These are phyloP conservation scores for Aspergillus incahuasiensis DNA, from an alignment of 495 filamentous ascomycete species.

Conservation along the genomic window DNA sequence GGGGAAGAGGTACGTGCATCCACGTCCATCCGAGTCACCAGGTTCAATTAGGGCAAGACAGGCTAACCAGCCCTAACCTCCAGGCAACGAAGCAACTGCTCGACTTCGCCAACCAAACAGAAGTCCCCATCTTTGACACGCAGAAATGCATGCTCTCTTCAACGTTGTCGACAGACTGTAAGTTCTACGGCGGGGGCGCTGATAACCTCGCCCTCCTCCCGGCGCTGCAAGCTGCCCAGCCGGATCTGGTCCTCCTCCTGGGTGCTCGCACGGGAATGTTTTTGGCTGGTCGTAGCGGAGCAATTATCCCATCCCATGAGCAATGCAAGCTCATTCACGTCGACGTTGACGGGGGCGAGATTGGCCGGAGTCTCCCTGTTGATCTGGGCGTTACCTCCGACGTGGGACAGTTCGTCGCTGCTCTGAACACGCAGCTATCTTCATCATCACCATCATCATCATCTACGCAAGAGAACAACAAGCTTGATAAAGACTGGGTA, in stretches of 20 bases:
- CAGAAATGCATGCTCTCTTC: conserved; percentile 16
- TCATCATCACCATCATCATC: neutral
- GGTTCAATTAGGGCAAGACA: neutral
- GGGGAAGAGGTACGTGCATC: conserved; percentile 11
- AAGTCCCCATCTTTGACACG: conserved; percentile 23
- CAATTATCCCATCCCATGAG: conserved; percentile 20
- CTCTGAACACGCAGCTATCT: conserved; percentile 12
- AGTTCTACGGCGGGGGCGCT: conserved; percentile 12
- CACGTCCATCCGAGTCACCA: neutral
- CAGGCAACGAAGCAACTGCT: conserved; percentile 17
- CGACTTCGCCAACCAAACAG: conserved; percentile 14
- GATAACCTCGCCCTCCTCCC: conserved; percentile 15
- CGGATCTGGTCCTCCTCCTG: conserved; percentile 24
- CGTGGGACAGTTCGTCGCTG: conserved; percentile 15
- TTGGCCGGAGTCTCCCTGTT: conserved; percentile 21
- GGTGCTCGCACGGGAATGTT: conserved; percentile 29
- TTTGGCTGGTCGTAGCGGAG: conserved; percentile 21
- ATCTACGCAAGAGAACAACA: neutral
- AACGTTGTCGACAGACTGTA: conserved; percentile 1
- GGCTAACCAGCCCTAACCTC: neutral
- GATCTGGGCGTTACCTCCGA: conserved; percentile 26
- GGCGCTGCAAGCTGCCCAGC: neutral
- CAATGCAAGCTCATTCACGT: conserved; percentile 25
- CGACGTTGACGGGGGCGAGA: conserved; percentile 23
- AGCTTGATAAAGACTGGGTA: conserved; percentile 18